phyloP scores from a whole-genome alignment of 495 filamentous ascomycete species.

The Stereocaulon alpinum region DNA sequence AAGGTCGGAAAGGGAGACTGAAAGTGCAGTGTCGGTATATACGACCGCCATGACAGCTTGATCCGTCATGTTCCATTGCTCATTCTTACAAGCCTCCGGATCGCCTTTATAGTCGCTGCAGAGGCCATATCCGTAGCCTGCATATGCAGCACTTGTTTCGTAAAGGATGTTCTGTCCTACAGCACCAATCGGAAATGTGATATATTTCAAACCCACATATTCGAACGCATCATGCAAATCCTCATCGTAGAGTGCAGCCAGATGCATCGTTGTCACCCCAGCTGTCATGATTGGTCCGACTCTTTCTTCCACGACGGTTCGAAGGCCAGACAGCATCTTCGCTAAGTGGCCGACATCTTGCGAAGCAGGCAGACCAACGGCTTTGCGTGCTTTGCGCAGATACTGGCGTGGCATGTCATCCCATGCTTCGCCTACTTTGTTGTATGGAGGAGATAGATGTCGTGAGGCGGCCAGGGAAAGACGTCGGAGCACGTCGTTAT shows the following conservation, averaged over 20 bases:
- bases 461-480: neutral
- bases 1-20: neutral
- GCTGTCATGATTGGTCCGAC: neutral
- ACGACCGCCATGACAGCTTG: conserved; percentile 14
- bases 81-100: neutral
- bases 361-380: conserved; percentile 15
- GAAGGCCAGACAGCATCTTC: conserved; percentile 1
- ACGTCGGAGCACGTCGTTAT: neutral
- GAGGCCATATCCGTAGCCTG: conserved; percentile 16
- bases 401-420: neutral
- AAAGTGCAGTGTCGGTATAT: conserved; percentile 6
- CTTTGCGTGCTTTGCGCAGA: conserved; percentile 6
- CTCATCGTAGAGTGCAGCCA: conserved; percentile 18
- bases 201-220: conserved; percentile 12
- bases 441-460: neutral
- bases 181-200: neutral
- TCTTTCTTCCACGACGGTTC: neutral
- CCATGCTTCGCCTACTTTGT: neutral
- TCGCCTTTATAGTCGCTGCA: conserved; percentile 15
- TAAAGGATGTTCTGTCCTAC: neutral
- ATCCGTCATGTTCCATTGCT: conserved; percentile 4
- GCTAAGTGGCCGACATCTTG: conserved; percentile 11
- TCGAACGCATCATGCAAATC: conserved; percentile 16
- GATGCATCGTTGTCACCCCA: conserved; percentile 7
- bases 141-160: conserved; percentile 17